phyloP scores from a whole-genome alignment of 148 eudicot genomes.

The Nepenthes gracilis region DNA sequence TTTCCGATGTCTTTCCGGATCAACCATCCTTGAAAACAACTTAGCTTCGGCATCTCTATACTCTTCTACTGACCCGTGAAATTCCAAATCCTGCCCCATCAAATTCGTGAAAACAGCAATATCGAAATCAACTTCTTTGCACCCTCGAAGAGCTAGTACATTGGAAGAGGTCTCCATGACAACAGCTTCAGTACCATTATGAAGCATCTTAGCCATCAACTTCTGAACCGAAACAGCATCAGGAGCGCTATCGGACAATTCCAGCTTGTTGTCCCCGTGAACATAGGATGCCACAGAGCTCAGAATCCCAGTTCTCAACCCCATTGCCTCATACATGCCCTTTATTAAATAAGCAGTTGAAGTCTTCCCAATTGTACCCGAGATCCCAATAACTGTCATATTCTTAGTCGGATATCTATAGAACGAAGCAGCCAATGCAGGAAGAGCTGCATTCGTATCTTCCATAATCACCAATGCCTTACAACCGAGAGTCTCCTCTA shows the following conservation, averaged over 20 bases:
- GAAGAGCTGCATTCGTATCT: constrained; percentile 63
- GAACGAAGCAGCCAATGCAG: constrained; percentile 73
- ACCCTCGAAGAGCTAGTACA: constrained; percentile 56
- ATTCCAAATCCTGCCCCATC: constrained; percentile 47
- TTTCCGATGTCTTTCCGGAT: constrained; percentile 84
- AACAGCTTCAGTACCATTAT: constrained; percentile 89
- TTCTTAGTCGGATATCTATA: constrained; percentile 64
- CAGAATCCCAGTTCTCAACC: constrained; percentile 90
- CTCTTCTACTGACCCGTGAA: constrained; percentile 66
- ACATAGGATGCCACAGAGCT: constrained; percentile 76
- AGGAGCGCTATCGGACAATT: constrained; percentile 31
- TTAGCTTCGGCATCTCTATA: constrained; percentile 51
- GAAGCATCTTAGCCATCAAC: constrained; percentile 90
- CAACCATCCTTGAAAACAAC: constrained; percentile 84
- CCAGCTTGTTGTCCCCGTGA: constrained; percentile 84
- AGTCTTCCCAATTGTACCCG: constrained; percentile 88
- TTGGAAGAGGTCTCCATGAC: constrained; percentile 79
- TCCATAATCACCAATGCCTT: constrained; percentile 92
- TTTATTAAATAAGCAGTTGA: constrained; percentile 58
- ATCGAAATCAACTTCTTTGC: constrained; percentile 89
- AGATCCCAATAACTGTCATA: constrained; percentile 78
- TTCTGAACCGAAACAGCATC: constrained; percentile 85
- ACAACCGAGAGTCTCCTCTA: constrained; percentile 83
- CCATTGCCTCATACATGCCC: constrained; percentile 95
- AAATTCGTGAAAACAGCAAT: constrained; percentile 86